Evolutionary conservation across 176 grass and related monocot genomes (phyloP).

Genomic region (Triticum aestivum): DNA sequence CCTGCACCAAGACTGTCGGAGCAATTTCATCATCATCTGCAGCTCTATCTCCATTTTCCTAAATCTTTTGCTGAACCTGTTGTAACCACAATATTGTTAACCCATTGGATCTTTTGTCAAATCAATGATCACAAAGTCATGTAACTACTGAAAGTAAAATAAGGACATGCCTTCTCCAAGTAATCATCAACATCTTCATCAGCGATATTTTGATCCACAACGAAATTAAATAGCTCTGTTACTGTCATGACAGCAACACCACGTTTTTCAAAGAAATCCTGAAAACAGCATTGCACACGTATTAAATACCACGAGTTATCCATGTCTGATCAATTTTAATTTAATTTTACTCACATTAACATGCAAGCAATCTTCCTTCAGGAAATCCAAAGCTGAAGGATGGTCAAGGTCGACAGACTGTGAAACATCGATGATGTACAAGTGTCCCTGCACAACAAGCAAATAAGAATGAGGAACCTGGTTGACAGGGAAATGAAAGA

Average conservation of each 20-base stretch:
- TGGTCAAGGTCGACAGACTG: conserved; percentile 96
- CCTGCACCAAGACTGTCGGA: conserved; percentile 82
- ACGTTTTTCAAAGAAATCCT: conserved; percentile 91
- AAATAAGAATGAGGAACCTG: background rate
- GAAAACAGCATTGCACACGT: conserved; percentile 13
- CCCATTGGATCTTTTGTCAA: background rate
- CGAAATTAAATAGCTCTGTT: conserved; percentile 84
- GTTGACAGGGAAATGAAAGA: background rate
- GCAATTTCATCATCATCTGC: conserved; percentile 60
- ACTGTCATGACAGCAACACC: conserved; percentile 85
- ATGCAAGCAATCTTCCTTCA: conserved; percentile 98
- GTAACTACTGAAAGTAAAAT: conserved; percentile 13
- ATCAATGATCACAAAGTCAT: background rate
- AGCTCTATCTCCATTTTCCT: conserved; percentile 60
- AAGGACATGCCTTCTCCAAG: conserved; percentile 71
- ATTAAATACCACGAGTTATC: background rate
- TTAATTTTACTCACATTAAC: conserved; percentile 66
- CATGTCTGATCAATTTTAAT: background rate
- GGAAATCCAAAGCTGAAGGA: conserved; percentile 76
- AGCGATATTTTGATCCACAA: conserved; percentile 71
- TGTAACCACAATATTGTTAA: conserved; percentile 29
- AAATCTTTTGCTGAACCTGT: conserved; percentile 79
- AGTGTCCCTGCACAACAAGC: conserved; percentile 64
- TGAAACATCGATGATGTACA: conserved; percentile 99
- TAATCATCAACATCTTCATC: conserved; percentile 84